Percentiles rank a stretch among this genome's conserved stretches.
These are phyloP conservation scores for Saccharomyces hybrid DNA, from an alignment of 1,139 yeast genomes.

Conservation along the genomic window DNA sequence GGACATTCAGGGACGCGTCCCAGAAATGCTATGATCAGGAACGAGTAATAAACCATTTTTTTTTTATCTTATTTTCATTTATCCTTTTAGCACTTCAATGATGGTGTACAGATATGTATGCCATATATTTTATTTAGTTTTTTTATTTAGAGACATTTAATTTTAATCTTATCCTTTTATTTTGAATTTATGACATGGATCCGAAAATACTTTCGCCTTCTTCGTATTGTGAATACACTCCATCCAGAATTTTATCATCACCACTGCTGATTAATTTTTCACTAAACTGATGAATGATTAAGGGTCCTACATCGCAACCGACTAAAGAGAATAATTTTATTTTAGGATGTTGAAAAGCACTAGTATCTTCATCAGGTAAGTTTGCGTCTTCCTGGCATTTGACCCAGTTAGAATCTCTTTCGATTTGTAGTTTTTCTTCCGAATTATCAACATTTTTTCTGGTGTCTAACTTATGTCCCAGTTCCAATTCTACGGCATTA, in stretches of 20 bases:
- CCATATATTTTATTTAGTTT: not conserved
- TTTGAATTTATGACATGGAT: not conserved
- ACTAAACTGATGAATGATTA: constrained; percentile 22
- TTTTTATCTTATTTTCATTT: too few species aligned
- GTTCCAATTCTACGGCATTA: constrained; percentile 21
- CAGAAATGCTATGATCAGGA: constrained; percentile 13
- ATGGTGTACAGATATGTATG: not conserved
- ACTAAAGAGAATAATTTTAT: constrained; percentile 24
- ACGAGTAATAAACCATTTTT: not conserved
- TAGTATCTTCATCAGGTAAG: constrained; percentile 6
- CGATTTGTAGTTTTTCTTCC: constrained; percentile 15
- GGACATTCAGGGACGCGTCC: constrained; percentile 25
- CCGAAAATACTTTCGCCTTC: not conserved
- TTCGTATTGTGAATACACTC: not conserved
- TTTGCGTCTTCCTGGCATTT: constrained; percentile 21
- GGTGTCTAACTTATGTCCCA: constrained; percentile 19
- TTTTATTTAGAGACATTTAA: not conserved
- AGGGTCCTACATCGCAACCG: constrained; percentile 28
- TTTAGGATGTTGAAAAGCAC: constrained; percentile 10
- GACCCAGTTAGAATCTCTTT: constrained; percentile 28
- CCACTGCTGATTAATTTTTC: constrained; percentile 13
- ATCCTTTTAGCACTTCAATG: not conserved
- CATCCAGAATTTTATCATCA: not conserved
- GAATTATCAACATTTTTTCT: constrained; percentile 7
- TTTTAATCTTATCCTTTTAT: not conserved